These are phyloP conservation scores for Thyridium curvatum DNA, from an alignment of 2,329 filamentous ascomycete genomes.

Conservation along the genomic window DNA sequence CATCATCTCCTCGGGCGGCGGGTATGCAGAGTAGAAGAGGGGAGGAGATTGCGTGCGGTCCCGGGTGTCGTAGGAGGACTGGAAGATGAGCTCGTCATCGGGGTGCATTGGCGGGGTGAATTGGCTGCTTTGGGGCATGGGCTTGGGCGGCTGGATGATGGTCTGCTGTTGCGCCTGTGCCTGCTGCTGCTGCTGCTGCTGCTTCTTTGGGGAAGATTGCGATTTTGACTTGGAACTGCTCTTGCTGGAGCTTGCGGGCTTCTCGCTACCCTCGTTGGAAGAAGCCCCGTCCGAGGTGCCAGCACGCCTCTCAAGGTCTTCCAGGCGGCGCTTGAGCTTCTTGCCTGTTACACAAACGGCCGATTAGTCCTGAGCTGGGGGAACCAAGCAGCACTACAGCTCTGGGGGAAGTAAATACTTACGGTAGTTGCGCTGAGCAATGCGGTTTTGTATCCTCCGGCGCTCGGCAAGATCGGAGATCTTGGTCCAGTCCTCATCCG, in stretches of 20 bases:
- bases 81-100: slow-evolving; percentile 63
- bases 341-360: slow-evolving; percentile 53
- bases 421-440: slow-evolving; percentile 97
- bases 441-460: slow-evolving; percentile 91
- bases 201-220: slow-evolving; percentile 12
- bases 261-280: slow-evolving; percentile 17
- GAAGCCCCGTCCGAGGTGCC: slow-evolving; percentile 32
- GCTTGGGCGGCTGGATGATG: slow-evolving; percentile 22
- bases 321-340: slow-evolving; percentile 85
- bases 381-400: neutral
- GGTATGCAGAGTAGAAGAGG: slow-evolving; percentile 64
- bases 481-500: slow-evolving; percentile 98
- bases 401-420: too few relatives aligned
- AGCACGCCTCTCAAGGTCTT: slow-evolving; percentile 76
- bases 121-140: slow-evolving; percentile 39
- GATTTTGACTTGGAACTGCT: slow-evolving; percentile 25
- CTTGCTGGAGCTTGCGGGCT: slow-evolving; percentile 27
- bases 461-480: slow-evolving; percentile 95
- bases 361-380: neutral
- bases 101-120: slow-evolving; percentile 55
- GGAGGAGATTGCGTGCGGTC: slow-evolving; percentile 67
- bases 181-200: slow-evolving; percentile 18
- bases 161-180: slow-evolving; percentile 23
- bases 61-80: slow-evolving; percentile 50
- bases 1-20: slow-evolving; percentile 55